phyloP scores from a whole-genome alignment of 768 basidiomycete genomes.

The Hemileccinum rubropunctum region DNA sequence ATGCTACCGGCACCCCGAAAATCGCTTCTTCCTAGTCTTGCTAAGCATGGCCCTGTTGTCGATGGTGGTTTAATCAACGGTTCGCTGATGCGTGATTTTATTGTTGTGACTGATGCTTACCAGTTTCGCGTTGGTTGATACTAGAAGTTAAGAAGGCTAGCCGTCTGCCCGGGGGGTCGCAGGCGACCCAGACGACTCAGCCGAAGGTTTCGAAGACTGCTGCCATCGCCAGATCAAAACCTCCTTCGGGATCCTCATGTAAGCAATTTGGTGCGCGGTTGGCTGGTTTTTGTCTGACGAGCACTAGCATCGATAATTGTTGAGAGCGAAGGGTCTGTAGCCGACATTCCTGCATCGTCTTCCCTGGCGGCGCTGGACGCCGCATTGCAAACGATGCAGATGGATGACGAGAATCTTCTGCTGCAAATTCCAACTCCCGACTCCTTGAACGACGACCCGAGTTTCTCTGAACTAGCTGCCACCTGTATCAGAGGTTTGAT shows the following conservation, averaged over 20 bases:
- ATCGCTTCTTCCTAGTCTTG: not conserved
- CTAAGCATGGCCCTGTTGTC: not conserved
- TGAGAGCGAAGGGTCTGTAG: not conserved
- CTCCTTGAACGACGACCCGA: not conserved
- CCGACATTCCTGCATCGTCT: conserved; percentile 6
- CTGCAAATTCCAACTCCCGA: not conserved
- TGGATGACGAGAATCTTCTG: conserved; percentile 4
- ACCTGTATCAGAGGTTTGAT: not conserved
- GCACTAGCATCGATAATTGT: not conserved
- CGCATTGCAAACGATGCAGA: conserved; percentile 6
- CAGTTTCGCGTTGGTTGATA: not conserved
- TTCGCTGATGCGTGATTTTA: not conserved
- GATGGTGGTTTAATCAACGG: conserved; percentile 1
- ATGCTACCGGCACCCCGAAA: conserved; percentile 11
- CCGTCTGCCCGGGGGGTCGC: conserved; percentile 7
- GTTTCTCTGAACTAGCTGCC: not conserved
- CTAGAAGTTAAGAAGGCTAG: conserved; percentile 8
- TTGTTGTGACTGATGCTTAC: conserved; percentile 1
- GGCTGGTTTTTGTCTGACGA: conserved; percentile 6
- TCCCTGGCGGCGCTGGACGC: conserved; percentile 16
- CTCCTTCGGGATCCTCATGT: conserved; percentile 3
- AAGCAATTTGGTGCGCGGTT: not conserved
- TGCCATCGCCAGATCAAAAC: not conserved
- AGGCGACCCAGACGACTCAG: conserved; percentile 2
- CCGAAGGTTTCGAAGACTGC: not conserved